Percentiles rank a stretch among this genome's conserved stretches.
Evolutionary conservation across 1,284 basidiomycete genomes (phyloP).

Genomic region (Fomes fomentarius): DNA sequence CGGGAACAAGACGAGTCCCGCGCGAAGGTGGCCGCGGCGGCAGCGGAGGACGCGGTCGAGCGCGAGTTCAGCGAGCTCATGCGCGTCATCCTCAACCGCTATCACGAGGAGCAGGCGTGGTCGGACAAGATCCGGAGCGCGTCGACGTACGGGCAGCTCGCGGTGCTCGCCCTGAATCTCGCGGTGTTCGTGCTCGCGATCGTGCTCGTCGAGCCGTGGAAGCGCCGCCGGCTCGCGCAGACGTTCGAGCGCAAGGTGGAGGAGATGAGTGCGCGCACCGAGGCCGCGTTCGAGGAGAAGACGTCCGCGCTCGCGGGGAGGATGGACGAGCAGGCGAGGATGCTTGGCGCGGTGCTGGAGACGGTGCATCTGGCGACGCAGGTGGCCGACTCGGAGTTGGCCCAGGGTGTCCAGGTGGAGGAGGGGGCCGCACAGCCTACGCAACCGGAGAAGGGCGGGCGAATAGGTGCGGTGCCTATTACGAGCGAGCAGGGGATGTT

Average conservation of each 20-base stretch:
- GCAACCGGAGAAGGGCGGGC: conserved; percentile 3
- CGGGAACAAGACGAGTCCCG: conserved; percentile 77
- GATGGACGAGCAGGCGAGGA: conserved; percentile 53
- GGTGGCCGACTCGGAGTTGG: conserved; percentile 14
- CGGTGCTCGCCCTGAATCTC: conserved; percentile 84
- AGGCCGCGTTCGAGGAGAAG: conserved; percentile 26
- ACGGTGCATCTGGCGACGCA: conserved; percentile 26
- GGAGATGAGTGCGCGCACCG: conserved; percentile 63
- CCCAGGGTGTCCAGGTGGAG: conserved; percentile 15
- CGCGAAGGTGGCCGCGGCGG: conserved; percentile 66
- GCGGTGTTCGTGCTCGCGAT: conserved; percentile 88
- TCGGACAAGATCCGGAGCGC: conserved; percentile 95
- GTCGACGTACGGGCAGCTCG: conserved; percentile 87
- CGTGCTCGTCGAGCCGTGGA: conserved; percentile 92
- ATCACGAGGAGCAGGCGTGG: conserved; percentile 98
- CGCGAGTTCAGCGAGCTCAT: conserved; percentile 85
- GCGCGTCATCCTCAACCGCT: conserved; percentile 83
- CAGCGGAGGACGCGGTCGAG: conserved; percentile 80
- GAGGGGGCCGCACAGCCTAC: conserved; percentile 9
- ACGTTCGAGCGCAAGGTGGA: conserved; percentile 87
- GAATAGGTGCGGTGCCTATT: conserved; percentile 16
- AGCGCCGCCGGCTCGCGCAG: conserved; percentile 79
- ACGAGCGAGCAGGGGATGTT: conserved; percentile 21
- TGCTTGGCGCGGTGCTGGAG: conserved; percentile 37
- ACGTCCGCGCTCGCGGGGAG: conserved; percentile 52